Evolutionary conservation across 441 rosid genomes (phyloP), one percentile per base, ranked within the genome.

Genomic region (Erysimum pusillum): DNA sequence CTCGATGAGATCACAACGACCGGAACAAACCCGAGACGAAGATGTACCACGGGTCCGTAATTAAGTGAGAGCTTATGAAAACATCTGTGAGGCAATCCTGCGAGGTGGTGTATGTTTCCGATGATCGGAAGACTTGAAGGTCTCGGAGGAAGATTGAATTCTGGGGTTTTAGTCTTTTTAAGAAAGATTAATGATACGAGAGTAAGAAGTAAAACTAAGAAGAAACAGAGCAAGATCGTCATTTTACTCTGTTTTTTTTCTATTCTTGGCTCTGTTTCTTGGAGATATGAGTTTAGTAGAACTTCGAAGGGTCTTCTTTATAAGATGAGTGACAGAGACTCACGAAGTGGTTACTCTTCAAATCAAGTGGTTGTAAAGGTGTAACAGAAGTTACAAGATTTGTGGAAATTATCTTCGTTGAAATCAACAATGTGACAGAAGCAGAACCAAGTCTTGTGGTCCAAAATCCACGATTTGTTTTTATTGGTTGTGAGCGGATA

Each of bases 31-130:
- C 87, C 85, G 1, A 78, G 41, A 15, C 71, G 63, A 1, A 83
- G 17, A 48, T 75, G 69, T 79, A 87, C 60, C 2, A 86, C 12
- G n/a, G 83, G 82, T 20, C 87, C 90, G 44, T 83, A 78, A 18
- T 17, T 61, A 49, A 5, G 5, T 0, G 81, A 53, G 31, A 73
- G 78, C 0, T 61, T 59, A 44, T 44, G 53, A n/a, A 44, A 44
- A 63, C 68, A 63, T 46, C 71, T 60, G 6, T 66, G 81, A 45
- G 60, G 39, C 52, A 67, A 14, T 3, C 65, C 66, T 42, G 38
- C 14, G 20, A 66, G 64, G 22, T 67, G 59, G 70, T 79, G 75
- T 39, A 79, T 36, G 77, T 72, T 77, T 66, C 81, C 81, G 63
- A 77, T 77, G 77, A 77, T 72, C 10, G 77, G 74, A 51, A 77